These are phyloP conservation scores for Postia placenta DNA, from an alignment of 768 basidiomycete species.

Conservation along the genomic window DNA sequence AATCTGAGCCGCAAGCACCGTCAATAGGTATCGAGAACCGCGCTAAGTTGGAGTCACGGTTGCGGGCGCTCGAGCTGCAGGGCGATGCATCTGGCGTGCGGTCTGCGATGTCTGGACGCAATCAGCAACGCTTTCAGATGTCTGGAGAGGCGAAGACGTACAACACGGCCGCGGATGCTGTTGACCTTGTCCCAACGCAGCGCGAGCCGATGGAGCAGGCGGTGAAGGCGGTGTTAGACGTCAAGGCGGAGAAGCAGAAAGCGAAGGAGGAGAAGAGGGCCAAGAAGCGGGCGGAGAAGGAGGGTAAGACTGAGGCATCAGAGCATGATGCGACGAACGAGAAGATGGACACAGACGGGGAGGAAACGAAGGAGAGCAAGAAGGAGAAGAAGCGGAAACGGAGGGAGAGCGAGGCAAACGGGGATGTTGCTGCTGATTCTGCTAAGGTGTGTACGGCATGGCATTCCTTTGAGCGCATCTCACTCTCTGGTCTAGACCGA, in stretches of 20 bases:
- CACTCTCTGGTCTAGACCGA: neutral
- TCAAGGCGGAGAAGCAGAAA: constrained; percentile 82
- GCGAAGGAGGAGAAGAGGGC: constrained; percentile 74
- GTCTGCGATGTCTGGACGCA: constrained; percentile 27
- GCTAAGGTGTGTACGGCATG: constrained; percentile 28
- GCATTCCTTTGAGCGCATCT: neutral
- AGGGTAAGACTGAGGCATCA: constrained; percentile 26
- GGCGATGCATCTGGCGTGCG: constrained; percentile 68
- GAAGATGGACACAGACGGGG: constrained; percentile 43
- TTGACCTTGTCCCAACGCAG: constrained; percentile 82
- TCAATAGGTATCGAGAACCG: constrained; percentile 92
- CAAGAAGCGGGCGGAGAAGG: constrained; percentile 52
- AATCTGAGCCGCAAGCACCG: constrained; percentile 75
- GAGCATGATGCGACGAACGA: constrained; percentile 13
- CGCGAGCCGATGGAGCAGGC: constrained; percentile 74
- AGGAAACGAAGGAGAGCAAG: constrained; percentile 30
- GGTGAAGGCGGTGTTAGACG: constrained; percentile 67
- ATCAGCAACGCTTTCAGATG: constrained; percentile 75
- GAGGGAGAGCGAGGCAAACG: constrained; percentile 52
- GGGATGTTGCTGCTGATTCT: constrained; percentile 30
- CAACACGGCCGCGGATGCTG: constrained; percentile 79
- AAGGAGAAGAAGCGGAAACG: constrained; percentile 42
- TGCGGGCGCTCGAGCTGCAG: constrained; percentile 84
- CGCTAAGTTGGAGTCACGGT: constrained; percentile 89
- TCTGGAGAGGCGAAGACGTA: constrained; percentile 74